Evolutionary conservation across 768 basidiomycete genomes (phyloP), one percentile per base, ranked within the genome.

Genomic region (Ramaria rubella): DNA sequence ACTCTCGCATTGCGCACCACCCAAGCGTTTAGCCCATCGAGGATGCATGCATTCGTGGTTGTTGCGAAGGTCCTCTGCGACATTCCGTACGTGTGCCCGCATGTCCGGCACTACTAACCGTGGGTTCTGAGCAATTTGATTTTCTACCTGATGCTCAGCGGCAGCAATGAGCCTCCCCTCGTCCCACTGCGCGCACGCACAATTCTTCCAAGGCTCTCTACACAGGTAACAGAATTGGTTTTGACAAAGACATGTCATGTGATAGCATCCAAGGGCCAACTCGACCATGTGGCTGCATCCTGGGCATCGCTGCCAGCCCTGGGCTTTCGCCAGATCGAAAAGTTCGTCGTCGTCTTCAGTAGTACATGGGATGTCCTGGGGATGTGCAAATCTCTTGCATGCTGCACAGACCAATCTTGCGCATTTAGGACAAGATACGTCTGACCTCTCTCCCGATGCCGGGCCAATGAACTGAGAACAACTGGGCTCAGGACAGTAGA

Each of bases 171-270:
- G 66, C 5, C 71, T 67, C 0, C 61, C 50, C 57, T 87, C 86
- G 6, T 87, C 83, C 83, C 85, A 87, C 44, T 82, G 82, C 0
- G 71, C 70, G 58, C 86, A 88, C 0, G 1, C 4, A 55, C 86
- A 90, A 0, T 68, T 74, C 68, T 81, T 86, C 86, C 86, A 88
- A 9, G 58, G 70, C 27, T 65, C 75, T 0, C 80, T 79, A 63
- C 87, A 88, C 8, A 82, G 49, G 63, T 87, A 86, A 62, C 85
- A 86, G 65, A 86, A 86, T 60, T 86, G 64, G 0, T 73, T 69
- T 38, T 61, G 55, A 61, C 74, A 75, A 26, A 68, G 72, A 59
- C 84, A 86, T 14, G 77, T 82, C 69, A 86, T 85, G 49, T 86
- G 85, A 64, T 77, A 81, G 58, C 85, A 86, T 0, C 85, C 84